Evolutionary conservation across 2,329 filamentous ascomycete species (phyloP).

Genomic region (Ceratocystis colombiana): DNA sequence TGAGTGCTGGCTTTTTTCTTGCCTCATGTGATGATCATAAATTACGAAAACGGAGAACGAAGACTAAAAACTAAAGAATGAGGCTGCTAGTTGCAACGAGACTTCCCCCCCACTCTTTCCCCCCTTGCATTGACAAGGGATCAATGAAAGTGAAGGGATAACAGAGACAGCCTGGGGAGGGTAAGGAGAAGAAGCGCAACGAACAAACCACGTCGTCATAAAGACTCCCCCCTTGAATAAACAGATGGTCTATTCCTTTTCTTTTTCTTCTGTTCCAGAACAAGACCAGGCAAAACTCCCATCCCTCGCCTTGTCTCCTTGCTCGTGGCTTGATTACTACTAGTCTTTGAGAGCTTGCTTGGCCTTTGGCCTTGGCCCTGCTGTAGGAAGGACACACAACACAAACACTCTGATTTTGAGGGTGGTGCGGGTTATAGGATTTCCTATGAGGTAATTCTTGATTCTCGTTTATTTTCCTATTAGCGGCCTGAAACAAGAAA

Average conservation of each 20-base stretch:
- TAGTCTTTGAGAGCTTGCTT: no score
- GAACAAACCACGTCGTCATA: constrained; percentile 13
- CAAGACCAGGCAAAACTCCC: not conserved
- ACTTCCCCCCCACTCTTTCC: not conserved
- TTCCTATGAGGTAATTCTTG: not conserved
- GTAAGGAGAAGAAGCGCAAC: not conserved
- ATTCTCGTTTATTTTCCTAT: constrained; percentile 5
- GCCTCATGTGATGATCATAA: no score
- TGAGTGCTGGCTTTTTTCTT: no score
- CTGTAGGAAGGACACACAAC: not conserved
- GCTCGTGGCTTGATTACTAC: not conserved
- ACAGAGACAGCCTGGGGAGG: not conserved
- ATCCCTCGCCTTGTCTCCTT: not conserved
- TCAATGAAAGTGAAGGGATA: not conserved
- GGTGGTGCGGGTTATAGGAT: not conserved
- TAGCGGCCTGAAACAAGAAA: constrained; percentile 7
- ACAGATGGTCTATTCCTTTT: not conserved
- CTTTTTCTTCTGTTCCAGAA: constrained; percentile 7
- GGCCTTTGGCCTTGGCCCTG: not conserved
- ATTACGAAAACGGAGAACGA: no score
- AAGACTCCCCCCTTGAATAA: not conserved
- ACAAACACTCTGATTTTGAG: no score
- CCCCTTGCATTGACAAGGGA: not conserved
- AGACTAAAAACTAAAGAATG: not conserved
- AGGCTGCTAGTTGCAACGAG: not conserved